phyloP scores from a whole-genome alignment of 176 grass and related monocot genomes.

The Phoenix roebelenii region DNA sequence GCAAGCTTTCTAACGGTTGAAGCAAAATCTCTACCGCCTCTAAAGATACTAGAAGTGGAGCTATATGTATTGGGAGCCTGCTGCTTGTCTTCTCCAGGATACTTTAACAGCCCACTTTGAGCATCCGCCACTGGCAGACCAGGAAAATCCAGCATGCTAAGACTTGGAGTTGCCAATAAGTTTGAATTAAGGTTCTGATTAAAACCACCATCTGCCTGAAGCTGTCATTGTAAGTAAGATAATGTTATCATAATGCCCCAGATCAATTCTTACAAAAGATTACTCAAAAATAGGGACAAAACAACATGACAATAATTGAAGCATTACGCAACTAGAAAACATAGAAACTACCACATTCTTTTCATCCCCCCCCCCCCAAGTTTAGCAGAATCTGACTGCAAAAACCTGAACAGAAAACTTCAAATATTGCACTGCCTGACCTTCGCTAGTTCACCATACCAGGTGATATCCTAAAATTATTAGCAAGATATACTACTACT shows the following conservation, averaged over 20 bases:
- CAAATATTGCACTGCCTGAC: no score
- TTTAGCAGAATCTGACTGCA: no score
- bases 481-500: no score
- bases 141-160: conserved; percentile 76
- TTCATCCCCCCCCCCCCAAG: no score
- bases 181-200: conserved; percentile 36
- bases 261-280: no score
- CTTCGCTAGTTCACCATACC: no score
- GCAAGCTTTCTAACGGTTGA: conserved; percentile 45
- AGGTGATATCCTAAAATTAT: no score
- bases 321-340: no score
- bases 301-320: no score
- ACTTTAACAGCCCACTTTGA: conserved; percentile 49
- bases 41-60: conserved; percentile 37
- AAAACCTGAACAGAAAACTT: no score
- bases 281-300: no score
- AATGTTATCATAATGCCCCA: neutral
- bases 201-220: conserved; percentile 67
- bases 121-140: conserved; percentile 50
- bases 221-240: conserved; percentile 37
- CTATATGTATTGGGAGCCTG: conserved; percentile 34
- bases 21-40: conserved; percentile 51
- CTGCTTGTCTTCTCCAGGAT: conserved; percentile 27
- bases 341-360: no score
- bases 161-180: conserved; percentile 41